Conservation (phyloP, 2,329 filamentous ascomycete species). For the Lecanosticta acicola region DNA sequence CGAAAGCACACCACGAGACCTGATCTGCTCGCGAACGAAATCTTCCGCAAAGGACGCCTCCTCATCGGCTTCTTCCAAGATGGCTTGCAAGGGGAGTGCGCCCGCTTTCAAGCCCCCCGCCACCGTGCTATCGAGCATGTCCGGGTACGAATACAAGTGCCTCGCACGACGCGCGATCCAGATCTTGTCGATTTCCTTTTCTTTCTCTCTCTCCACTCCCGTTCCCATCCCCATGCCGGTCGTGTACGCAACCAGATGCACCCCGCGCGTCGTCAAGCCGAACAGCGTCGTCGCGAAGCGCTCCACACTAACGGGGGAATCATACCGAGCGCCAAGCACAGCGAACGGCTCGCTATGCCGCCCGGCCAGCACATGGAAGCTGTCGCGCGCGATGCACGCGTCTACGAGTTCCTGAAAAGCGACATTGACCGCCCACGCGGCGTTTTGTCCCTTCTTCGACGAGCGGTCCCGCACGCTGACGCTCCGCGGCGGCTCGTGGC, state of each 20-base stretch:
- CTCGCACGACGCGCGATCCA: slow-evolving; percentile 75
- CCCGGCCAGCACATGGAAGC: slow-evolving; percentile 66
- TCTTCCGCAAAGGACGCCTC: slow-evolving; percentile 73
- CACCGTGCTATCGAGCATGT: slow-evolving; percentile 88
- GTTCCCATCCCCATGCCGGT: slow-evolving; percentile 37
- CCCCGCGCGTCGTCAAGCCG: slow-evolving; percentile 70
- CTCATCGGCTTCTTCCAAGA: slow-evolving; percentile 80
- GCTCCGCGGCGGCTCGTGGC: slow-evolving; percentile 24
- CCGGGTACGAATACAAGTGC: slow-evolving; percentile 76
- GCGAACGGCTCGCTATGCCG: slow-evolving; percentile 78
- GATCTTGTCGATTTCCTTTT: slow-evolving; percentile 53
- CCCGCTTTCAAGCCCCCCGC: slow-evolving; percentile 76
- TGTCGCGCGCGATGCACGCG: slow-evolving; percentile 39
- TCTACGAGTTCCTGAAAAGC: slow-evolving; percentile 62
- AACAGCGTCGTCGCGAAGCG: slow-evolving; percentile 66
- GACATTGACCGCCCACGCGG: slow-evolving; percentile 51
- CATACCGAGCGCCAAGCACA: slow-evolving; percentile 57
- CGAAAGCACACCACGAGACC: slow-evolving; percentile 62
- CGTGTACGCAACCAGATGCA: slow-evolving; percentile 69
- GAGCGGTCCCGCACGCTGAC: slow-evolving; percentile 37
- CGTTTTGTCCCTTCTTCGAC: slow-evolving; percentile 55
- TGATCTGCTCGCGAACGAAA: slow-evolving; percentile 56
- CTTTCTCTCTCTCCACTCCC: slow-evolving; percentile 39
- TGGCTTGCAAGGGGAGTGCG: slow-evolving; percentile 72
- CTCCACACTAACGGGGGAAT: slow-evolving; percentile 66